Evolutionary conservation across 345 rosid genomes (phyloP).

Genomic region (Schrenkiella parvula): DNA sequence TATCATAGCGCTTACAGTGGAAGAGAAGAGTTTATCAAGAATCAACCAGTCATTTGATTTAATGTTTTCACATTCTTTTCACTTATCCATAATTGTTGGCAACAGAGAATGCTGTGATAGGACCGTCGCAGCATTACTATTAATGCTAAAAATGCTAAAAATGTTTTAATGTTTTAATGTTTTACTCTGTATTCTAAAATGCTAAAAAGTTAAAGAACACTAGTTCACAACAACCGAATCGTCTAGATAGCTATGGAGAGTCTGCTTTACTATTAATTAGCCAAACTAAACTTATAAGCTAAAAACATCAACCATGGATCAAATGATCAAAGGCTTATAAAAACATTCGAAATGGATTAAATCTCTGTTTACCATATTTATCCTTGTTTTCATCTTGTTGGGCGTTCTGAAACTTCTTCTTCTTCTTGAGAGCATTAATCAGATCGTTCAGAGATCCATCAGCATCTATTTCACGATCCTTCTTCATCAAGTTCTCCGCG

Average conservation of each 20-base stretch:
- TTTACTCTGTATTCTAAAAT: not conserved
- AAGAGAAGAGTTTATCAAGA: not conserved
- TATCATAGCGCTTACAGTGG: too few relatives aligned
- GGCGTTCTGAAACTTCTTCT: conserved; percentile 1
- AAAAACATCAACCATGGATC: not conserved
- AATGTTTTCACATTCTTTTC: not conserved
- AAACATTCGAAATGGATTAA: not conserved
- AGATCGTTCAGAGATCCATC: conserved; percentile 34
- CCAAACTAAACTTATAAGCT: not conserved
- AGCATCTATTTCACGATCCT: conserved; percentile 24
- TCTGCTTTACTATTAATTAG: not conserved
- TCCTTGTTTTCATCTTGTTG: not conserved
- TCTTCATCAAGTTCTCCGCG: conserved; percentile 43
- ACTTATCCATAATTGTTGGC: not conserved
- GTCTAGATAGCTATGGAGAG: not conserved
- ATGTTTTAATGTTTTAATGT: too few relatives aligned
- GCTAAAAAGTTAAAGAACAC: not conserved
- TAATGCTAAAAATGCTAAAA: too few relatives aligned
- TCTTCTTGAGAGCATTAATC: conserved; percentile 32
- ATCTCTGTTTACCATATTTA: not conserved
- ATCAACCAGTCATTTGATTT: not conserved
- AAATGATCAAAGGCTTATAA: not conserved
- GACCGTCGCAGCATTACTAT: too few relatives aligned
- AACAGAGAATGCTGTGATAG: too few relatives aligned
- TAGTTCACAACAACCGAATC: not conserved